phyloP scores from a whole-genome alignment of 169 alveolate species.

The Cryptosporidium bovis region DNA sequence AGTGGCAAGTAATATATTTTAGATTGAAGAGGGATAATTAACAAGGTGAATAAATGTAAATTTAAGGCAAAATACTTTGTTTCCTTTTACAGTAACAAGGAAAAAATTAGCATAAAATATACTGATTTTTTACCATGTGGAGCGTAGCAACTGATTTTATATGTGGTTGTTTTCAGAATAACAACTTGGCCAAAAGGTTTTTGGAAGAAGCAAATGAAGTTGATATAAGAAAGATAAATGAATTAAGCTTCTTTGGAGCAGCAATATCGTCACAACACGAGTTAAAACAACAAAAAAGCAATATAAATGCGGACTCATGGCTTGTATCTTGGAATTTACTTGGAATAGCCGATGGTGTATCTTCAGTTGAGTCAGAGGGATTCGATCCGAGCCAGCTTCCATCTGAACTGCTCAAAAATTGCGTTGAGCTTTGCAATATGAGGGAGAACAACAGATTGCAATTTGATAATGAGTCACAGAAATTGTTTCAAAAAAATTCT shows the following conservation, averaged over 20 bases:
- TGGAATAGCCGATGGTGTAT: slow-evolving; percentile 83
- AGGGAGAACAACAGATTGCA: slow-evolving; percentile 73
- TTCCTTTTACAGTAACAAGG: not conserved
- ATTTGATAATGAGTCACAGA: slow-evolving; percentile 78
- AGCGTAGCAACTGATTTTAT: slow-evolving; percentile 55
- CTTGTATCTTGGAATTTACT: slow-evolving; percentile 74
- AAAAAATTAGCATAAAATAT: not conserved
- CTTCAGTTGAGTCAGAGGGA: slow-evolving; percentile 81
- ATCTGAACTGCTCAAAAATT: slow-evolving; percentile 76
- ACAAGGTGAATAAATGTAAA: not conserved
- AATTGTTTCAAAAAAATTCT: slow-evolving; percentile 41
- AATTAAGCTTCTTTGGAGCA: slow-evolving; percentile 65
- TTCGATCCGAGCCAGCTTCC: slow-evolving; percentile 80
- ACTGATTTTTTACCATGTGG: slow-evolving; percentile 30
- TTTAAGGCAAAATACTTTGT: not conserved
- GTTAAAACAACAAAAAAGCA: slow-evolving; percentile 66
- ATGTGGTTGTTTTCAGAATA: slow-evolving; percentile 71
- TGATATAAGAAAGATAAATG: slow-evolving; percentile 26
- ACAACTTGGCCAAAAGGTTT: slow-evolving; percentile 18
- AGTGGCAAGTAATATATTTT: too few species aligned
- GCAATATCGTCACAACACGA: slow-evolving; percentile 71
- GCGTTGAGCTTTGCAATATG: slow-evolving; percentile 74
- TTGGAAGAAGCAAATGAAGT: slow-evolving; percentile 56
- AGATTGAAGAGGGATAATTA: not conserved
- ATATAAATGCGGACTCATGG: slow-evolving; percentile 71